Evolutionary conservation across 306 rosid species (phyloP).

Genomic region (Vachellia collinsii): DNA sequence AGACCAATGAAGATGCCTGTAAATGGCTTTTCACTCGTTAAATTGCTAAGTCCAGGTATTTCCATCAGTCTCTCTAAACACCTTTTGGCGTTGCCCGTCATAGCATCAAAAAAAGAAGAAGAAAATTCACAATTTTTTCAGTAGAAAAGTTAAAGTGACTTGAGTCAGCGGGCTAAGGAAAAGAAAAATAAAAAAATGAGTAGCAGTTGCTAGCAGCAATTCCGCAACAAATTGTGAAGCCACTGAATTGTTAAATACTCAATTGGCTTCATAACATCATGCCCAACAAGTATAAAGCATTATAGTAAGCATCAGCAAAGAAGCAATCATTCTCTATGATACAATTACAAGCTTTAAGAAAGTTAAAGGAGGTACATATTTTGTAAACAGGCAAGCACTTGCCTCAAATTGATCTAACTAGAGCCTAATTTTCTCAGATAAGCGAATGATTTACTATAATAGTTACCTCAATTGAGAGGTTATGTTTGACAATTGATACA

Average conservation of each 20-base stretch:
- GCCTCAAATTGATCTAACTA: too few relatives aligned
- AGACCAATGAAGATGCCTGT: slow-evolving; percentile 57
- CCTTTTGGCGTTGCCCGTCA: slow-evolving; percentile 97
- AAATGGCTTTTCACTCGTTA: slow-evolving; percentile 97
- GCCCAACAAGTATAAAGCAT: not conserved
- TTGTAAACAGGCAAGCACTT: too few relatives aligned
- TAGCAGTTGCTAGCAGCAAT: slow-evolving; percentile 17
- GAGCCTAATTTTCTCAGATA: too few relatives aligned
- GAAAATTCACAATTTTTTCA: not conserved
- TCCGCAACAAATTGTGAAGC: not conserved
- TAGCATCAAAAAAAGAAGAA: slow-evolving; percentile 24
- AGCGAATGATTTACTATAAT: too few relatives aligned
- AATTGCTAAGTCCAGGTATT: slow-evolving; percentile 90
- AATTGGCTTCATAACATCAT: too few relatives aligned
- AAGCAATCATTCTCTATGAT: too few relatives aligned
- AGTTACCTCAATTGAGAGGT: too few relatives aligned
- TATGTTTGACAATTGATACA: too few relatives aligned
- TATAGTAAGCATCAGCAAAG: too few relatives aligned
- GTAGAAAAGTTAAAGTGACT: slow-evolving; percentile 13
- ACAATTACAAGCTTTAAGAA: too few relatives aligned
- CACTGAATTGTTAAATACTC: too few relatives aligned
- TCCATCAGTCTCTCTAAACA: slow-evolving; percentile 96
- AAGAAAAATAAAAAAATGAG: not conserved
- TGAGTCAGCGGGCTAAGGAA: slow-evolving; percentile 17
- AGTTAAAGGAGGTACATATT: too few relatives aligned